Conservation (phyloP, 2,329 filamentous ascomycete genomes). For the Ophiostoma montium region DNA sequence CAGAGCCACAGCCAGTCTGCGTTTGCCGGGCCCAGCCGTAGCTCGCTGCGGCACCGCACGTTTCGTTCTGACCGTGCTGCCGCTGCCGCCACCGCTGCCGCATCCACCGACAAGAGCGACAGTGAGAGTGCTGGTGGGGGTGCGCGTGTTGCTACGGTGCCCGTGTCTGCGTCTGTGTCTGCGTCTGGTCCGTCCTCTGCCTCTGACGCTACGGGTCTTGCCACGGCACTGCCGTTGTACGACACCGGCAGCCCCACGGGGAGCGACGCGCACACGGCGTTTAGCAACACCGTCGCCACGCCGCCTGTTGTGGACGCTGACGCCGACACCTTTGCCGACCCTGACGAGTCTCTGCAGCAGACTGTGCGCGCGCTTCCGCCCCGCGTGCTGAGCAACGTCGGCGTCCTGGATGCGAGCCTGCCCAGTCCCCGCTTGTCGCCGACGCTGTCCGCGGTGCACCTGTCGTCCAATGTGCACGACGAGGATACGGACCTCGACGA, state of each 20-base stretch:
- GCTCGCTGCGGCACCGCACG: conserved; percentile 26
- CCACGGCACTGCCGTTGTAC: conserved; percentile 25
- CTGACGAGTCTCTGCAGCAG: conserved; percentile 34
- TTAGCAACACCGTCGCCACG: conserved; percentile 53
- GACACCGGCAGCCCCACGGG: conserved; percentile 37
- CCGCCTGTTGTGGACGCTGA: conserved; percentile 65
- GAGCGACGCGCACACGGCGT: conserved; percentile 44
- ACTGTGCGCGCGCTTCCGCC: conserved; percentile 31
- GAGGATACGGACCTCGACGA: conserved; percentile 30
- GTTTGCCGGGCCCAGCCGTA: conserved; percentile 17
- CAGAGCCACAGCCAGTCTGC: neutral
- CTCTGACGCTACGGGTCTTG: neutral
- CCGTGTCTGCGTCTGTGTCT: neutral
- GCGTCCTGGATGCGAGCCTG: conserved; percentile 76
- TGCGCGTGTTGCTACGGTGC: neutral
- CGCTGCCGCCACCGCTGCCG: neutral
- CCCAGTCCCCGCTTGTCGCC: conserved; percentile 92
- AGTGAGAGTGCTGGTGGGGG: neutral
- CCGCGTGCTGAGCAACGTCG: conserved; percentile 51
- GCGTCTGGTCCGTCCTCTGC: neutral
- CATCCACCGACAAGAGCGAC: neutral
- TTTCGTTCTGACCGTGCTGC: conserved; percentile 26
- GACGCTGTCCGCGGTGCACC: conserved; percentile 59
- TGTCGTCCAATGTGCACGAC: conserved; percentile 27
- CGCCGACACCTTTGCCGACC: conserved; percentile 42